Conservation (phyloP, 129 eudicot species). For the Centaurea solstitialis region DNA sequence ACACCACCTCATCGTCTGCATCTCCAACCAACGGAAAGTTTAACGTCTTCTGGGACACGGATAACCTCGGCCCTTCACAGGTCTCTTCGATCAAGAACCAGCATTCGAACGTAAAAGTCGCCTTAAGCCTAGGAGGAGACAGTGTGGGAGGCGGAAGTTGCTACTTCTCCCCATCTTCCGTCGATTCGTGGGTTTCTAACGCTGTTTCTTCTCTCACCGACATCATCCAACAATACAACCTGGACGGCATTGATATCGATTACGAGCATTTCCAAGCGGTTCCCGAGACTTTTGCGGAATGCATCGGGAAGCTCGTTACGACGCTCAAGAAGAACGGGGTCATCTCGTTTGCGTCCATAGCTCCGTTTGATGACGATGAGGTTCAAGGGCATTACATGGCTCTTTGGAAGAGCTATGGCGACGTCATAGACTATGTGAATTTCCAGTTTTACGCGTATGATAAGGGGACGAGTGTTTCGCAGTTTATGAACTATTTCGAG, state of each 20-base stretch:
- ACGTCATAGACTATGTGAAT: conserved; percentile 66
- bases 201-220: conserved; percentile 61
- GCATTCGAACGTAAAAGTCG: conserved; percentile 65
- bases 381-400: conserved; percentile 78
- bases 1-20: conserved; percentile 55
- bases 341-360: conserved; percentile 72
- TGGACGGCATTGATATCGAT: conserved; percentile 83
- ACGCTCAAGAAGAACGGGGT: conserved; percentile 56
- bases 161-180: conserved; percentile 54
- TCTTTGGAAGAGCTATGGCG: conserved; percentile 62
- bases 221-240: conserved; percentile 56
- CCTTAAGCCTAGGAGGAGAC: conserved; percentile 79
- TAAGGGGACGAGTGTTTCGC: conserved; percentile 46
- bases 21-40: conserved; percentile 71
- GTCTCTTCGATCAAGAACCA: conserved; percentile 59
- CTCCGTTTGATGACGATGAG: conserved; percentile 67
- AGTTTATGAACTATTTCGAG: conserved; percentile 45
- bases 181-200: conserved; percentile 70
- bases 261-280: conserved; percentile 75
- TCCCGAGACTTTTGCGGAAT: conserved; percentile 59
- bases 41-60: conserved; percentile 73
- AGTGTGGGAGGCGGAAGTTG: conserved; percentile 55
- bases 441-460: conserved; percentile 83
- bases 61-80: conserved; percentile 55
- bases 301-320: conserved; percentile 63